Base-by-base conservation (phyloP, 257 asterid genomes). In the Asclepias syriaca region DNA sequence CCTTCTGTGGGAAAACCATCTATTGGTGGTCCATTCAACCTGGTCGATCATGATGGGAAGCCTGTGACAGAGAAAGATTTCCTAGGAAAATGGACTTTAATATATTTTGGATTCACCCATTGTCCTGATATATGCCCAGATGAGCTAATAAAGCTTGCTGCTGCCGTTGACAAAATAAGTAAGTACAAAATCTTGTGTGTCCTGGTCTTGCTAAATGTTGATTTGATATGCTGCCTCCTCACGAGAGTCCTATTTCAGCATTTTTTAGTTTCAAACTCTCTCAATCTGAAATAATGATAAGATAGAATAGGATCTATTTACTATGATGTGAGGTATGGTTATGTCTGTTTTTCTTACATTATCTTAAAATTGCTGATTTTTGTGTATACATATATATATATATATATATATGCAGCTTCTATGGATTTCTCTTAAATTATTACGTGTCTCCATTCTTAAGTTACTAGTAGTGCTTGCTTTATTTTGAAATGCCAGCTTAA, bases 81-180 rank as follows among this genome's bases (percentile, higher is more conserved):
- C 73, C n/a, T 82, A 71, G 99, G 99, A 46, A 85, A 86, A 59
- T 94, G 99, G 97, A 88, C 82, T 77, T 61, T 91, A 75, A 37
- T 91, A 66, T 94, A 94, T 81, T 91, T 94, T 83, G 97, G 99
- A 55, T 91, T 91, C 86, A 91, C 97, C 72, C 97, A 89, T 80
- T 94, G 97, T 79, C 99, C 99, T 69, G 97, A 94, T 91, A 89
- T 94, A 79, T 94, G 97, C 83, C 98, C 98, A 1, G 97, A 89
- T 74, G 97, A 94, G 80, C 91, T 94, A 73, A 93, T 83, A 75
- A 94, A 94, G 85, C 82, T 94, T 73, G 93, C 90, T 66, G 76
- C 84, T 66, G 97, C 99, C 73, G 83, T 94, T 77, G 95, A 94
- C 81, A 88, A 86, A 85, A 91, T 91, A 81, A 91, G 98, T 91